phyloP scores from a whole-genome alignment of 202 grass and related monocot species.

The Cymbopogon flexuosus region DNA sequence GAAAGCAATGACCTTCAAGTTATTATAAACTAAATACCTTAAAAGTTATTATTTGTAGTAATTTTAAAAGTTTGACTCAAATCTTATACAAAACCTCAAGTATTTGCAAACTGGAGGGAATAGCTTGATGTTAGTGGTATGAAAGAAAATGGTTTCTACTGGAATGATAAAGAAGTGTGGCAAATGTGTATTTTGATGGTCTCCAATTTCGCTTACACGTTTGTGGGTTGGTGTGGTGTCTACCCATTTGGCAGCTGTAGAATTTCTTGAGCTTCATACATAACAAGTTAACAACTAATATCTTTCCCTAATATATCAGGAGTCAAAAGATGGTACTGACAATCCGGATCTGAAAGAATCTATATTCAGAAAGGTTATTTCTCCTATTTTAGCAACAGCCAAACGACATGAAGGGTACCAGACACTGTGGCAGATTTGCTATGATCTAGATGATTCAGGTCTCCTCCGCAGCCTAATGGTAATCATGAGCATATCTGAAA shows the following conservation, averaged over 20 bases:
- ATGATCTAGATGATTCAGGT: conserved; percentile 83
- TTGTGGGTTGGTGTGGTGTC: not conserved
- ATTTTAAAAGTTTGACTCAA: not conserved
- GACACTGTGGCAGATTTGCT: conserved; percentile 96
- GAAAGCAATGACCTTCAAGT: not conserved
- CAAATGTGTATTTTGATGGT: conserved; percentile 4
- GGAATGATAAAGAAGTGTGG: conserved; percentile 13
- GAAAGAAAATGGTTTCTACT: conserved; percentile 10
- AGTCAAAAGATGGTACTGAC: conserved; percentile 50
- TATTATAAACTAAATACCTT: not conserved
- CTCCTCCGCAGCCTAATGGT: conserved; percentile 92
- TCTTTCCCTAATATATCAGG: conserved; percentile 42
- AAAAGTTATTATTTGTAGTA: not conserved
- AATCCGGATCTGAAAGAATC: conserved; percentile 71
- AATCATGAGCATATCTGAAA: conserved; percentile 16
- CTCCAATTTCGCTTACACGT: conserved; percentile 18
- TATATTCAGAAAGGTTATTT: conserved; percentile 81
- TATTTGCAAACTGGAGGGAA: not conserved
- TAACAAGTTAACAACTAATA: conserved; percentile 30
- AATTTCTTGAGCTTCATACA: conserved; percentile 8
- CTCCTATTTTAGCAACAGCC: conserved; percentile 77
- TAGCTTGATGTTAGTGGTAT: not conserved
- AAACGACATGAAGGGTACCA: conserved; percentile 88
- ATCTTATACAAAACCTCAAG: not conserved
- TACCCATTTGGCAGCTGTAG: conserved; percentile 6